Base-by-base conservation (phyloP, 495 filamentous ascomycete species). In the Talaromyces stipitatus region DNA sequence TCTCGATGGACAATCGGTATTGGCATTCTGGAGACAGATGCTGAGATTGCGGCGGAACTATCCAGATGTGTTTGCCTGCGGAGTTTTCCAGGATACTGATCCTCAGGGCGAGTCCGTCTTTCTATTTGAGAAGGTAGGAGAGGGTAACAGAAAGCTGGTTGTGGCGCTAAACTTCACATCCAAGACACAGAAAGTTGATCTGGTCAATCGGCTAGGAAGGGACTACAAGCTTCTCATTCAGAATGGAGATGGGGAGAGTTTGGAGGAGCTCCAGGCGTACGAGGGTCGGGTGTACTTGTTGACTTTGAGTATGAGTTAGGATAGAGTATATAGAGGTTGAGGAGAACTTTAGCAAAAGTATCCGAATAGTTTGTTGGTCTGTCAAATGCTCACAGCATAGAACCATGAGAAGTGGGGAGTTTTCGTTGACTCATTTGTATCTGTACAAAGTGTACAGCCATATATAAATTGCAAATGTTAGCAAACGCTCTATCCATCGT, bases 1-100 rank as follows among this genome's bases (percentile, higher is more conserved):
- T 0, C 53, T 59, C 0, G 71, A 77, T 32, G 29, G 63, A 3
- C 60, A 60, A 4, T 76, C 71, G 11, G 69, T 79, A 11, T 66
- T 78, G 32, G 59, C 58, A 4, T 82, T 79, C 67, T 84, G 78
- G 71, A 69, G 69, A 16, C 46, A 60, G 50, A 60, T 79, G 61
- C 63, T 80, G 9, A 54, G 28, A 22, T 50, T 78, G 20, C 70
- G 80, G 3, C 74, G 74, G 58, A 30, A 60, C 36, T 62, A 78
- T 46, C 62, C 60, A 30, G 69, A 76, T 32, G 54, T 80, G 20
- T 72, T 81, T 54, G 70, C 75, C 26, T 68, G 78, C 48, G 78
- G 75, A 11, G 58, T 68, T 8, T 81, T 80, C 56, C 62, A 69
- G 7, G 61, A 76, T 18, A 64, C 78, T 27, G 68, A 70, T 59